Evolutionary conservation across 1,284 basidiomycete genomes (phyloP).

Genomic region (Sanghuangporus baumii): DNA sequence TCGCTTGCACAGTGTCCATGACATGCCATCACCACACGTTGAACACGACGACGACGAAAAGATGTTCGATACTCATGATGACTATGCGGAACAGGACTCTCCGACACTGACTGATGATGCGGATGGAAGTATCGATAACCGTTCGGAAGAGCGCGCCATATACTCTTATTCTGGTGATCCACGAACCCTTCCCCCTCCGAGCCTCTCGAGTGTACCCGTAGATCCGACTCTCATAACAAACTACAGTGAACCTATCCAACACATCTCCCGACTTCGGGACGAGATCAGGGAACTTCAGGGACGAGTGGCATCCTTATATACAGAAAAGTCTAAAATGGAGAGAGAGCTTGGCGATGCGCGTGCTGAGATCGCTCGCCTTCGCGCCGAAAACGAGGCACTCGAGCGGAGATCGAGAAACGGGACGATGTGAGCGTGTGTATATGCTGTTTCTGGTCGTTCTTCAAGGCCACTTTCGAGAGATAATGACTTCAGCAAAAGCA

Average conservation of each 20-base stretch:
- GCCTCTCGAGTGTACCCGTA: background rate
- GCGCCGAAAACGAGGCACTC: background rate
- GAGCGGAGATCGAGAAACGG: background rate
- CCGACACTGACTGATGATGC: slow-evolving; percentile 2
- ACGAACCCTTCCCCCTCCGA: slow-evolving; percentile 7
- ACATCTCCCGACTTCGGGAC: slow-evolving; percentile 6
- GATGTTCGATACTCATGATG: background rate
- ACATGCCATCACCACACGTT: background rate
- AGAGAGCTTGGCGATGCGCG: slow-evolving; percentile 11
- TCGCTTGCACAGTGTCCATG: slow-evolving; percentile 6
- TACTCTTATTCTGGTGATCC: background rate
- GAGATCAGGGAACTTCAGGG: slow-evolving; percentile 12
- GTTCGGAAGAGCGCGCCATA: background rate
- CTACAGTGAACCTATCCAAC: background rate
- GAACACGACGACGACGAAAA: slow-evolving; percentile 7
- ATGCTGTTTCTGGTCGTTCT: background rate
- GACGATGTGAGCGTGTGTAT: background rate
- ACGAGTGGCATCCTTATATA: background rate
- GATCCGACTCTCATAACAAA: background rate
- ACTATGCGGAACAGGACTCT: background rate
- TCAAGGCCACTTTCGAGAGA: background rate
- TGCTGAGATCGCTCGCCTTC: slow-evolving; percentile 14
- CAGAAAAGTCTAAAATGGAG: slow-evolving; percentile 7
- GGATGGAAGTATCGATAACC: slow-evolving; percentile 1
- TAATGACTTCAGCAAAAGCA: background rate